Evolutionary conservation across 2,329 filamentous ascomycete genomes (phyloP), one percentile per base, ranked within the genome.

Genomic region (Penicillium sp.): DNA sequence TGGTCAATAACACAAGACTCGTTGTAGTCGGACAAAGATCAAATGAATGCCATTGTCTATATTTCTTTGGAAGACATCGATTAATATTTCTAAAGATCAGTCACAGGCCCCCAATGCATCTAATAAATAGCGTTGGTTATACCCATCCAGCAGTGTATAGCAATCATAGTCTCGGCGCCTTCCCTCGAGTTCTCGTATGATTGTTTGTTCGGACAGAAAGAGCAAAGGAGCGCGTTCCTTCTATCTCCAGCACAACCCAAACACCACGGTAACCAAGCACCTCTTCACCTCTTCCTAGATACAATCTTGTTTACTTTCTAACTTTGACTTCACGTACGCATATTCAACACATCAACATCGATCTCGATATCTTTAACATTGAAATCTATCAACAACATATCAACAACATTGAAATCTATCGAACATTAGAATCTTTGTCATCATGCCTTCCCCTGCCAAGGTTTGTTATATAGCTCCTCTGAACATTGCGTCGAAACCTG

Each of bases 21-120:
- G 39, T 52, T 52, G 21, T 45, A 10, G 3, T 0, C 5, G 4
- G 25, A 52, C 50, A 52, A 52, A 52, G 50, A 27, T 19, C 7
- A 27, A 23, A 52, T 33, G 21, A 45, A 52, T 52, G 16, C 39
- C 50, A 52, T 52, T 52, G 50, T 52, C 5, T 15, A 15, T 8
- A n/a, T 27, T 29, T 16, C 10, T n/a, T 21, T 19, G 9, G 16
- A 34, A 10, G 25, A 36, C 5, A n/a, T 36, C 29, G 21, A 45
- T 36, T 27, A 4, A 23, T 27, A 25, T 11, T 19, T 10, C 11
- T 15, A 16, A 46, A 16, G 2, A 10, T 8, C 5, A 27, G 39
- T n/a, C 21, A 21, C 27, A 23, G 16, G 16, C 31, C 39, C 29
- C 31, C 23, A 3, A 51, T 36, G 4, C 11, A 16, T 36, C 11